Evolutionary conservation across 768 basidiomycete species (phyloP), one percentile per base, ranked within the genome.

Genomic region (Ramaria sp.): DNA sequence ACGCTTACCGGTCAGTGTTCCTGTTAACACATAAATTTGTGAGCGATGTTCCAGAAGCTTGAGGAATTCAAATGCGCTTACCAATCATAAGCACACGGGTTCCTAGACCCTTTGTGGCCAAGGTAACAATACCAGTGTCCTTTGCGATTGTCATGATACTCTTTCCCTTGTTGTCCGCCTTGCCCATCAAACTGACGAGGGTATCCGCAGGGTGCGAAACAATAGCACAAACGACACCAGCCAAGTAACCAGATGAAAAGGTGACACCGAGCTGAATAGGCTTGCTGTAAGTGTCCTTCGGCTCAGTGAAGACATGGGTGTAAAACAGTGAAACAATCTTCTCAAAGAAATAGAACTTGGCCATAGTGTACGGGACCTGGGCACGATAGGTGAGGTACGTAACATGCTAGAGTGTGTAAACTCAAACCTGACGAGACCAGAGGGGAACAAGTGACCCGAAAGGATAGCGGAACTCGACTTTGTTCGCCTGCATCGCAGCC

Each of bases 351-450:
- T 81, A 90, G 81, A 96, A 96, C 73, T 96, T 96, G 76, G 92
- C 92, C 92, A 96, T 94, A 64, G 93, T 96, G 78, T 96, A 96
- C 52, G 93, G 93, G 64, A 95, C 92, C 86, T 95, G 68, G 52
- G 58, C 16, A 2, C 30, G 32, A 30, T 59, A n/a, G 48, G 24
- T 47, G 45, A 28, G 44, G 20, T 7, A 6, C 36, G 15, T 27
- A 42, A 30, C 20, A 43, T 52, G 12, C 8, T 9, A 28, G 25
- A 1, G 42, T 16, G 44, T 18, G 44, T 42, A 36, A 48, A 15
- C 47, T 6, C 18, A 16, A 30, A 15, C 86, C 74, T 88, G 88
- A 66, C 88, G 87, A 38, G 88, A 90, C 88, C 88, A 90, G 43
- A 90, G 81, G 52, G 88, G 88, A 42, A 85, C 81, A 63, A 90